Base-by-base conservation (phyloP, 352 stramenopile genomes). In the Phytophthora sansomeana region DNA sequence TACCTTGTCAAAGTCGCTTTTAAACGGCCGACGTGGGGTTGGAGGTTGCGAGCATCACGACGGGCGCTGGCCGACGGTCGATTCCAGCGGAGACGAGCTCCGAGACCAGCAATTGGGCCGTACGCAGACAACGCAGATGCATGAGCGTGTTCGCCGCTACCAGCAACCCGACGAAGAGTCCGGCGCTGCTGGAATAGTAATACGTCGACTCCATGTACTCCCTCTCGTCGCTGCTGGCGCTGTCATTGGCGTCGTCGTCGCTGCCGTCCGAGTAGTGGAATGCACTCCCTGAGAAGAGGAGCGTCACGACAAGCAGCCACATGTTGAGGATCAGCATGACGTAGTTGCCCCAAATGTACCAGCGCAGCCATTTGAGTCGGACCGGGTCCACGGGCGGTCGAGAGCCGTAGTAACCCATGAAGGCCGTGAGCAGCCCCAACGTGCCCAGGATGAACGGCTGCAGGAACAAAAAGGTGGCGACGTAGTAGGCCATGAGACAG, bases 341-440 rank as follows among this genome's bases (percentile, higher is more conserved):
- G 72, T 89, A 90, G 81, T 93, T 91, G 43, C 81, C 72, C 74
- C 80, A 91, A 48, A 89, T 55, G 72, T 81, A 92, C 46, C 69
- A 78, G 30, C 81, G 83, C 36, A 92, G 57, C 83, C 85, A 93
- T 69, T 93, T 91, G 43, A 90, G 58, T 16, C 83, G 81, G 58
- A 74, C 66, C 21, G 72, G 33, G 51, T 87, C 83, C 43, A 93
- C 77, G n/a, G 85, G 85, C 19, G 79, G 46, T 0, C 85, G 79
- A 16, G 81, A 72, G 32, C 83, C 80, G 48, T 84, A 80, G 72
- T 84, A 89, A 13, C 85, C 85, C 13, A 91, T 65, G 49, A 93
- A 87, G 29, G 69, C 81, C 44, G 85, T 91, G 46, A 87, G 30
- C 29, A 92, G 55, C 53, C 85, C 85, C 28, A 86, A 17, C 28